Percentiles rank a stretch among this genome's conserved stretches.
These are phyloP conservation scores for Alternaria postmessia DNA, from an alignment of 2,329 filamentous ascomycete species.

Conservation along the genomic window DNA sequence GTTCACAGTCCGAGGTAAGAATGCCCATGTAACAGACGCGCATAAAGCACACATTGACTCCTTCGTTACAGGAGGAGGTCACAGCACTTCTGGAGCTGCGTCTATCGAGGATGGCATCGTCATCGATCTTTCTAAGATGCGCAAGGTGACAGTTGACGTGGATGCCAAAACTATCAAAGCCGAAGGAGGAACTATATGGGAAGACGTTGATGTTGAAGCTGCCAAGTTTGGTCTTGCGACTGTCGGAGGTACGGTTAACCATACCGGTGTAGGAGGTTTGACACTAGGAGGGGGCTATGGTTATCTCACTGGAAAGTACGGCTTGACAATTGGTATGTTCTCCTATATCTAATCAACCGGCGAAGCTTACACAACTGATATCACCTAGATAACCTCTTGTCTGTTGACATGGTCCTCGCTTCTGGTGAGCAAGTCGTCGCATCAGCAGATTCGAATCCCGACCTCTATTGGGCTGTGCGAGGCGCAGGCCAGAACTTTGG, in stretches of 20 bases:
- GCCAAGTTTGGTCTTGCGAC: conserved; percentile 63
- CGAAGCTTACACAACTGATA: neutral
- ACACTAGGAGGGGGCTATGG: conserved; percentile 66
- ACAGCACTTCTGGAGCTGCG: conserved; percentile 62
- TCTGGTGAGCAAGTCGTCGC: conserved; percentile 48
- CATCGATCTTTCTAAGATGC: conserved; percentile 63
- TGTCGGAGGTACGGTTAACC: conserved; percentile 68
- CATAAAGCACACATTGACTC: neutral
- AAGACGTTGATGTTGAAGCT: conserved; percentile 62
- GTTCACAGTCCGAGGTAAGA: conserved; percentile 56
- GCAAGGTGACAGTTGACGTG: conserved; percentile 58
- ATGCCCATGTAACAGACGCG: neutral
- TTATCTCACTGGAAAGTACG: conserved; percentile 62
- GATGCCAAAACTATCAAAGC: conserved; percentile 57
- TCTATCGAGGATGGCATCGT: conserved; percentile 63
- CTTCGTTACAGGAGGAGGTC: conserved; percentile 58
- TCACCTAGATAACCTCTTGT: conserved; percentile 48
- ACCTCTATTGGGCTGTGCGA: conserved; percentile 53
- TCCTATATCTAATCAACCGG: neutral
- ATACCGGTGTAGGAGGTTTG: conserved; percentile 69
- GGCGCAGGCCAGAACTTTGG: conserved; percentile 50
- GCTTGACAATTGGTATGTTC: conserved; percentile 60
- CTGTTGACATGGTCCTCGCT: conserved; percentile 45
- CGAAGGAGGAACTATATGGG: conserved; percentile 63
- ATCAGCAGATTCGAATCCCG: conserved; percentile 31